phyloP scores from a whole-genome alignment of 2,329 filamentous ascomycete genomes.

The Fusarium avenaceum region DNA sequence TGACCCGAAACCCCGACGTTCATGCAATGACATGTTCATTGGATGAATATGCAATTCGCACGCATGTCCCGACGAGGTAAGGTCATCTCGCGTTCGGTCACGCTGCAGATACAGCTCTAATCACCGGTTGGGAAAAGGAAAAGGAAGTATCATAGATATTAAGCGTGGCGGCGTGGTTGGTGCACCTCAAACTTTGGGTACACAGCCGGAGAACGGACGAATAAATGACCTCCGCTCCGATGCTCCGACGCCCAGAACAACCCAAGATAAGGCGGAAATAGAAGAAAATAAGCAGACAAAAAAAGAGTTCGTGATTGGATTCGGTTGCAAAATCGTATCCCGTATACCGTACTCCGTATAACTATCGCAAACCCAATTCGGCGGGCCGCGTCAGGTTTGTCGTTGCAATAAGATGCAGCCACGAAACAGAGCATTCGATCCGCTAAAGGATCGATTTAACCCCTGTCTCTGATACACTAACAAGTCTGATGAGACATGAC shows the following conservation, averaged over 20 bases:
- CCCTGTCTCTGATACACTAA: background rate
- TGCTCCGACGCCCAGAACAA: background rate
- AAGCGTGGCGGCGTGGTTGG: too few relatives aligned
- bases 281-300: background rate
- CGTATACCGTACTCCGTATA: constrained; percentile 9
- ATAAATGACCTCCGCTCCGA: constrained; percentile 3
- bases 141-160: constrained; percentile 34
- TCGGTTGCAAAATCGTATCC: constrained; percentile 13
- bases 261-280: background rate
- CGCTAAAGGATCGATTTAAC: constrained; percentile 1
- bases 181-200: background rate
- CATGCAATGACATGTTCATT: constrained; percentile 3
- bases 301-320: background rate
- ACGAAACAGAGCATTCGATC: constrained; percentile 4
- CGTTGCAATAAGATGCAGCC: constrained; percentile 15
- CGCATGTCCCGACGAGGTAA: background rate
- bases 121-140: constrained; percentile 1
- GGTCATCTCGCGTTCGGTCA: background rate
- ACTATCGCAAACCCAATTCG: constrained; percentile 18
- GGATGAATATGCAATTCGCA: background rate
- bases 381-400: constrained; percentile 7
- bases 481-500: background rate
- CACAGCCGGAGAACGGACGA: background rate
- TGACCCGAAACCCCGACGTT: constrained; percentile 19
- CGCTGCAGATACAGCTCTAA: background rate